phyloP scores from a whole-genome alignment of 768 basidiomycete genomes.

The Tephrocybe sp. region DNA sequence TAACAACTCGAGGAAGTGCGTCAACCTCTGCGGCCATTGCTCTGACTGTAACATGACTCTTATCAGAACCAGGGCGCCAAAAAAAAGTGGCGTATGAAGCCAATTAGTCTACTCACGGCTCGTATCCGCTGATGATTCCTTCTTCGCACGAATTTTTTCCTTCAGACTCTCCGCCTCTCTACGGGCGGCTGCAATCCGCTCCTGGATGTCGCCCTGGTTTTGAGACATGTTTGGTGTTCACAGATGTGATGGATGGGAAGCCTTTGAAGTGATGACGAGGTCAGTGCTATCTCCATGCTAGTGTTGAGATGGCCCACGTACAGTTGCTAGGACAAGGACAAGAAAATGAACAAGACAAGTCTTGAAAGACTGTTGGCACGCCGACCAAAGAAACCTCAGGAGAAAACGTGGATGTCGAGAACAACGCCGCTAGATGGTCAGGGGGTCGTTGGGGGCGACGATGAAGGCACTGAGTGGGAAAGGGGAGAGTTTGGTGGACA shows the following conservation, averaged over 20 bases:
- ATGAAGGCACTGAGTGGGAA: conserved; percentile 23
- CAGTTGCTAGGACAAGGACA: conserved; percentile 10
- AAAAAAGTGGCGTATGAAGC: conserved; percentile 1
- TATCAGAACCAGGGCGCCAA: conserved; percentile 12
- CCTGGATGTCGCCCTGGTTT: conserved; percentile 82
- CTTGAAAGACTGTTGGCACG: not conserved
- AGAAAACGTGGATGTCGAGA: conserved; percentile 6
- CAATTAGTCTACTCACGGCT: conserved; percentile 65
- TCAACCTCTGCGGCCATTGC: conserved; percentile 99
- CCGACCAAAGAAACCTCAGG: conserved; percentile 6
- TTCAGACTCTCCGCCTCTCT: conserved; percentile 96
- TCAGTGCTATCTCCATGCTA: not conserved
- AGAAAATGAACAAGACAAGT: not conserved
- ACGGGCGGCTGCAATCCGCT: conserved; percentile 93
- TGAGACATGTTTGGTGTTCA: conserved; percentile 59
- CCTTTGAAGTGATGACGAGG: not conserved
- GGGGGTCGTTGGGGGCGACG: conserved; percentile 24
- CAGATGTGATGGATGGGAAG: not conserved
- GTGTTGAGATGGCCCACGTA: conserved; percentile 11
- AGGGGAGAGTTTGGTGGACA: conserved; percentile 26
- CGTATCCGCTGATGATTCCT: conserved; percentile 97
- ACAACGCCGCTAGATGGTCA: conserved; percentile 12
- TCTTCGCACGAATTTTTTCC: conserved; percentile 97
- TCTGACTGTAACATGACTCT: conserved; percentile 59
- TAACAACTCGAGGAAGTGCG: conserved; percentile 92